phyloP scores from a whole-genome alignment of 768 basidiomycete species.

The Leccinum subgranulosum region DNA sequence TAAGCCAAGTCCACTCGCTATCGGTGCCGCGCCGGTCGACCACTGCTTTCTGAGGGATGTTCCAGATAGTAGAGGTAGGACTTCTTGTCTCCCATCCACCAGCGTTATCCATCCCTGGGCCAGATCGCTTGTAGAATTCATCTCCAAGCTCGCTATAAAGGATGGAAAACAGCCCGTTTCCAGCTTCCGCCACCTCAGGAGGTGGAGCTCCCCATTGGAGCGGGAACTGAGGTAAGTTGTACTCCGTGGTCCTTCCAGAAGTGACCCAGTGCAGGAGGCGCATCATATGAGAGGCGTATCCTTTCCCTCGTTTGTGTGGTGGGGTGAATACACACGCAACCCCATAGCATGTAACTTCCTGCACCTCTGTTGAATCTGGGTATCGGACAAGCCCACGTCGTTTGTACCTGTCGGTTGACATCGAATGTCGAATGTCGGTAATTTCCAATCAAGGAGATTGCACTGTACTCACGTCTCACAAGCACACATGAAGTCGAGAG shows the following conservation, averaged over 20 bases:
- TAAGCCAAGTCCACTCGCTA: slow-evolving; percentile 29
- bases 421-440: background rate
- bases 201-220: slow-evolving; percentile 44
- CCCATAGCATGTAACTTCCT: slow-evolving; percentile 45
- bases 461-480: slow-evolving; percentile 54
- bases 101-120: slow-evolving; percentile 27
- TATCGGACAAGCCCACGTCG: slow-evolving; percentile 32
- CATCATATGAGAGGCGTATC: slow-evolving; percentile 66
- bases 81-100: slow-evolving; percentile 45
- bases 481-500: slow-evolving; percentile 55
- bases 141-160: slow-evolving; percentile 54
- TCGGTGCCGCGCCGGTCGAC: background rate
- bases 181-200: slow-evolving; percentile 27
- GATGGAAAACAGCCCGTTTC: slow-evolving; percentile 44
- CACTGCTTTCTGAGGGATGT: slow-evolving; percentile 19
- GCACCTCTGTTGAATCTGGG: slow-evolving; percentile 17
- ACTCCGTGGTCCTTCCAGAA: slow-evolving; percentile 31
- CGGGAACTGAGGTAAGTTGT: slow-evolving; percentile 37
- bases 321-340: slow-evolving; percentile 60
- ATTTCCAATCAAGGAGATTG: background rate
- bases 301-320: slow-evolving; percentile 44
- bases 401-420: slow-evolving; percentile 29
- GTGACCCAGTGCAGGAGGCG: slow-evolving; percentile 56
- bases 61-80: slow-evolving; percentile 40
- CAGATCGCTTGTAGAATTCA: slow-evolving; percentile 43